Base-by-base conservation (phyloP, 805 yeast genomes). In the Cyberlindnera sargentensis region DNA sequence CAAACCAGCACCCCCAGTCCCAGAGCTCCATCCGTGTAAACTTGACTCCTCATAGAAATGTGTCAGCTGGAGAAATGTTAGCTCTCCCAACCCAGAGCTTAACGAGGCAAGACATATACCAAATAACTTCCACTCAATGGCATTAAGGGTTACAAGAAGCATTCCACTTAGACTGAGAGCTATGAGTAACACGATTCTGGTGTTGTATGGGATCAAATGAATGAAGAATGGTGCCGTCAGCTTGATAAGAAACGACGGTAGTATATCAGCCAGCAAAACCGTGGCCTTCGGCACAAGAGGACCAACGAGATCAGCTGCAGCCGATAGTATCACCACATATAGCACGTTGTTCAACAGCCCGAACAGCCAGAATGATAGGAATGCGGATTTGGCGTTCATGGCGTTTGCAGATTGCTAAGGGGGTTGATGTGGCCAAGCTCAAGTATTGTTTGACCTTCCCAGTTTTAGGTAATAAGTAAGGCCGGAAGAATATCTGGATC, bases 1-100 rank as follows among this genome's bases (percentile, higher is more conserved):
- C 5, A 91, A 61, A 0, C 99, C 99, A 1, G 99, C 98, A 20
- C 88, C 95, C 3, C 99, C 98, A 0, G 98, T 91, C 1, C 99
- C 99, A 6, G 89, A 76, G 23, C 95, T 84, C 78, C 95, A 91
- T 1, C 95, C 97, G 40, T 82, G 78, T 37, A 91, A 67, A 4
- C 95, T 70, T n/a, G 59, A 51, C 15, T 70, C 69, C 20, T 70
- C 72, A 60, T 79, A 88, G 53, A 70, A 82, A 58, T 90, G 96
- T 1, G 96, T 87, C 61, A 91, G 65, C 60, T 86, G 95, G 36
- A 91, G 64, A 51, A 91, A 91, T 0, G 96, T 86, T 5, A 85
- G 68, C 59, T 91, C 99, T 0, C 99, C 99, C 25, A 90, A 64
- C 0, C 98, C 98, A 0, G 95, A 82, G 15, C 95, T 81, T 3